Evolutionary conservation across 2,329 filamentous ascomycete species (phyloP), one percentile per base, ranked within the genome.

Genomic region (Fusarium sp.): DNA sequence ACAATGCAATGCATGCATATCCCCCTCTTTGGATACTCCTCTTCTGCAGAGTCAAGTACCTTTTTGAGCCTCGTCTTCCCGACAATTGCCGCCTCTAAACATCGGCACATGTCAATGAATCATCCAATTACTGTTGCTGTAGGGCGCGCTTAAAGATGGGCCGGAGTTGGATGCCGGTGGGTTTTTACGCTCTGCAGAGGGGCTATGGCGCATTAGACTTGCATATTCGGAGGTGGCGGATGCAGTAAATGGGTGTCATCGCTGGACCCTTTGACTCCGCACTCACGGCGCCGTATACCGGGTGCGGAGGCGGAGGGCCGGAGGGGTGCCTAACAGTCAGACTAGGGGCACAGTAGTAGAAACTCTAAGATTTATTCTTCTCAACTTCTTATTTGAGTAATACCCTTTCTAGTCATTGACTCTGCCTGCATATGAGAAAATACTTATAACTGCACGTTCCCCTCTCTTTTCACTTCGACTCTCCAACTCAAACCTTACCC

Each of bases 41-140:
- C 49, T n/a, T 41, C 25, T 42, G 12, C 25, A n/a, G 27, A 36
- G 42, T 36, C 39, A 42, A 41, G 38, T 25, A 42, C 49, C 55
- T 25, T 49, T 72, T 72, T 67, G 60, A 68, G 53, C 70, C 70
- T 73, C 62, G 35, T 71, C 70, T 73, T 71, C 70, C 70, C 70
- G 70, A 73, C 54, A 73, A 68, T 68, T 73, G 70, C 70, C 70
- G 70, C 50, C 36, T 41, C 46, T 59, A 64, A 22, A 58, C 67
- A 29, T 44, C 67, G 60, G 66, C 60, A 70, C 39, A 59, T 65
- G 45, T 49, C n/a, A 29, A 11, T 22, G 35, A 52, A 29, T 53
- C 38, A 22, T 20, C 64, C 69, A 72, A 72, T 72, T 3, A 38
- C 29, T 33, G n/a, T 22, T 12, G 18, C 29, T 22, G 17, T 25